Conservation (phyloP, 1,284 basidiomycete genomes). For the Rhodotorula sp. region DNA sequence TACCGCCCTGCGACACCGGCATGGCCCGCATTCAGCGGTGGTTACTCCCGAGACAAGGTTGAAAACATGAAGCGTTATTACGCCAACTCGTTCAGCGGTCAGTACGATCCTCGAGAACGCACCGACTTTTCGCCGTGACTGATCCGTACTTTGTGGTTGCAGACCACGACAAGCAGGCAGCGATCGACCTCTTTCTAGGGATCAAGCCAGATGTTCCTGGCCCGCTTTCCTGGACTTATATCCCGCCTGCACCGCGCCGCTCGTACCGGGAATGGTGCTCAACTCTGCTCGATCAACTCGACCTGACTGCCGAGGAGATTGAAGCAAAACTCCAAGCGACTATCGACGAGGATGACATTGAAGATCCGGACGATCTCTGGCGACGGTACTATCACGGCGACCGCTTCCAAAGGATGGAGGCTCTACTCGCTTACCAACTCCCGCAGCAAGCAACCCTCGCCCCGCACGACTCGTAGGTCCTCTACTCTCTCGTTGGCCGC, state of each 20-base stretch:
- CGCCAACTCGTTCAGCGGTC: conserved; percentile 86
- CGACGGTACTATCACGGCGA: conserved; percentile 66
- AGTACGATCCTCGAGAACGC: conserved; percentile 1
- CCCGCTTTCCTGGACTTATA: conserved; percentile 32
- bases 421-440: conserved; percentile 62
- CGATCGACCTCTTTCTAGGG: conserved; percentile 95
- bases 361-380: conserved; percentile 13
- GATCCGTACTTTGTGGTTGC: not conserved
- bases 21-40: conserved; percentile 6
- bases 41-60: conserved; percentile 72
- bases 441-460: not conserved
- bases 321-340: conserved; percentile 54
- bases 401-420: conserved; percentile 78
- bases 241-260: conserved; percentile 46
- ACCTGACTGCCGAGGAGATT: conserved; percentile 61
- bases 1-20: conserved; percentile 58
- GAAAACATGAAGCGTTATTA: conserved; percentile 96
- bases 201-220: conserved; percentile 51
- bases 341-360: conserved; percentile 54
- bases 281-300: conserved; percentile 58
- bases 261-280: conserved; percentile 80
- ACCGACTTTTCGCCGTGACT: not conserved
- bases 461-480: not conserved
- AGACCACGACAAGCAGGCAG: conserved; percentile 97
- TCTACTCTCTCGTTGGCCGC: not conserved